Conservation (phyloP, 2,329 filamentous ascomycete genomes). For the Zymoseptoria crescenta region DNA sequence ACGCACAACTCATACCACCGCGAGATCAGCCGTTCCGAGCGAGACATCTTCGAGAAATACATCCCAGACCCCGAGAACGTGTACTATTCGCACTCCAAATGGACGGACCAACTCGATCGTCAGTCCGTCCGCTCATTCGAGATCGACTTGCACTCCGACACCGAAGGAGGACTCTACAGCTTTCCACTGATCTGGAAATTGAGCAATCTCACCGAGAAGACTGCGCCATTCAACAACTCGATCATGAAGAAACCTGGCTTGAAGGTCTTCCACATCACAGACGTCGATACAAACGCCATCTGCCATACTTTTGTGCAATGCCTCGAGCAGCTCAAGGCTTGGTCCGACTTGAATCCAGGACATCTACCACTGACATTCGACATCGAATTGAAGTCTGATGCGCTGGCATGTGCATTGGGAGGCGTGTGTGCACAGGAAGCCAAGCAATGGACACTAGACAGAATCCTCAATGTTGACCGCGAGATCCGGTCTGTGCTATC, state of each 20-base stretch:
- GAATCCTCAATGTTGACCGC: constrained; percentile 38
- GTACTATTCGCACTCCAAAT: constrained; percentile 42
- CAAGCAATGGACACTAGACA: constrained; percentile 38
- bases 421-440: constrained; percentile 34
- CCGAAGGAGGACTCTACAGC: constrained; percentile 42
- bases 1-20: constrained; percentile 48
- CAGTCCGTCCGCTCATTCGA: constrained; percentile 43
- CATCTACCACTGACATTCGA: constrained; percentile 45
- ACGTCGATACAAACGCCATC: constrained; percentile 40
- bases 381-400: constrained; percentile 43
- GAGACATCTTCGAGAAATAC: constrained; percentile 34
- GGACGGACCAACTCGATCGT: constrained; percentile 39
- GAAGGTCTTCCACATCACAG: constrained; percentile 46
- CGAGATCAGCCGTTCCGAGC: constrained; percentile 38
- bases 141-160: constrained; percentile 44
- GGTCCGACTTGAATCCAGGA: constrained; percentile 37
- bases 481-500: constrained; percentile 42
- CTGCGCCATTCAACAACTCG: constrained; percentile 33
- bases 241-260: constrained; percentile 38
- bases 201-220: constrained; percentile 31
- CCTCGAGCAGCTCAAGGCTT: constrained; percentile 37
- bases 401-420: constrained; percentile 26
- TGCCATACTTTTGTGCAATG: constrained; percentile 43
- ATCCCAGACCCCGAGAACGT: constrained; percentile 34
- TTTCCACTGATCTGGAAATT: constrained; percentile 37